These are phyloP conservation scores for Neonectria punicea DNA, from an alignment of 2,329 filamentous ascomycete genomes.

Conservation along the genomic window DNA sequence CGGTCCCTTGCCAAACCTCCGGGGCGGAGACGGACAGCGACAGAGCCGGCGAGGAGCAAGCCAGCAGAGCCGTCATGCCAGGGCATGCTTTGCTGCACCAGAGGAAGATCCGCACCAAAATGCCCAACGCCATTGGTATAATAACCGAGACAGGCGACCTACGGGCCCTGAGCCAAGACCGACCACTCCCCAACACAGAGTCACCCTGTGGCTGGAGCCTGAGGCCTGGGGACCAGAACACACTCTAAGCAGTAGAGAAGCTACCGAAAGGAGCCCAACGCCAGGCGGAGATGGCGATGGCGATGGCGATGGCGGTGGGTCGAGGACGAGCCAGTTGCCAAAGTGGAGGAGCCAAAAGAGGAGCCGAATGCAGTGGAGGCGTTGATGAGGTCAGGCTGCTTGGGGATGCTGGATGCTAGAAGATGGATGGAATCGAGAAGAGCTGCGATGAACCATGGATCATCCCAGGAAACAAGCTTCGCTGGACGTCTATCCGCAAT, in stretches of 20 bases:
- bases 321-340: conserved; percentile 16
- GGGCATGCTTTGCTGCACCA: neutral
- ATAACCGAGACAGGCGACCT: conserved; percentile 31
- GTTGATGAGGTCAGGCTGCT: conserved; percentile 32
- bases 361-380: conserved; percentile 30
- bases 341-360: conserved; percentile 27
- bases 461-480: conserved; percentile 29
- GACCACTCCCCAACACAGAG: conserved; percentile 21
- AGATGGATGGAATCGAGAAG: conserved; percentile 35
- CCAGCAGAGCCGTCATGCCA: conserved; percentile 7
- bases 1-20: conserved; percentile 18
- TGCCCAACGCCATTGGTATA: neutral
- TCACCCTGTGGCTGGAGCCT: conserved; percentile 14
- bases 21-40: conserved; percentile 3
- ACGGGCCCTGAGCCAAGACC: conserved; percentile 13
- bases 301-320: conserved; percentile 37
- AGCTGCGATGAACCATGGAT: conserved; percentile 28
- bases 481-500: conserved; percentile 17
- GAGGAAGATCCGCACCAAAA: neutral
- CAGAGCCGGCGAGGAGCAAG: conserved; percentile 1
- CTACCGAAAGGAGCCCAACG: conserved; percentile 29
- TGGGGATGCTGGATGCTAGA: conserved; percentile 9
- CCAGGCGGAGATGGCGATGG: conserved; percentile 31
- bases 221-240: conserved; percentile 5
- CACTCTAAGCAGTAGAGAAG: conserved; percentile 6